Percentiles rank a stretch among this genome's conserved stretches.
These are phyloP conservation scores for Chlorella sp. DNA, from an alignment of 139 green algal species.

Conservation along the genomic window DNA sequence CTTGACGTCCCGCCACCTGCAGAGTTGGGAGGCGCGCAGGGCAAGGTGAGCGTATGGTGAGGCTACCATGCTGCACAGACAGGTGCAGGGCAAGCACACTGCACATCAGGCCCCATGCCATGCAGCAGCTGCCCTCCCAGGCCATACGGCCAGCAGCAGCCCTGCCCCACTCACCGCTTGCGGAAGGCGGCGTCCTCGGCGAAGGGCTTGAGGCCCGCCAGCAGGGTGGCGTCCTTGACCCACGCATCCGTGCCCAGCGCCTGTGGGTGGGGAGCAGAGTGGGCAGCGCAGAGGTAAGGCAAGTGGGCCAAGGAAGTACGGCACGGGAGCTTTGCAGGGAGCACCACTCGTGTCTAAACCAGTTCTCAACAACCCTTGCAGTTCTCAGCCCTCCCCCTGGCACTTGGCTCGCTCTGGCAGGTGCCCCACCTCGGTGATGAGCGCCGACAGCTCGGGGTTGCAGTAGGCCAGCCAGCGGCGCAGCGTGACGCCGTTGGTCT, in stretches of 20 bases:
- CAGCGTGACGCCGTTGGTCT: constrained; percentile 99
- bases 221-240: constrained; percentile 67
- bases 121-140: no score
- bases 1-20: constrained; percentile 89
- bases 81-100: not conserved
- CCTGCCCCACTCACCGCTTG: constrained; percentile 39
- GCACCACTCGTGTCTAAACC: no score
- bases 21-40: no score
- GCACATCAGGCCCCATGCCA: no score
- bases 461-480: constrained; percentile 94
- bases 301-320: no score
- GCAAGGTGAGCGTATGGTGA: not conserved
- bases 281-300: no score
- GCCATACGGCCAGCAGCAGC: no score
- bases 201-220: constrained; percentile 69
- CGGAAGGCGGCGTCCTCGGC: constrained; percentile 89
- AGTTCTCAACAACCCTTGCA: no score
- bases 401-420: not conserved
- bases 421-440: constrained; percentile 67
- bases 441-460: constrained; percentile 76
- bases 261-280: not conserved
- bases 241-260: constrained; percentile 78
- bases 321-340: no score
- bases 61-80: no score
- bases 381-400: no score